Base-by-base conservation (phyloP, 148 eudicot species). In the Rhododendron ferrugineum region DNA sequence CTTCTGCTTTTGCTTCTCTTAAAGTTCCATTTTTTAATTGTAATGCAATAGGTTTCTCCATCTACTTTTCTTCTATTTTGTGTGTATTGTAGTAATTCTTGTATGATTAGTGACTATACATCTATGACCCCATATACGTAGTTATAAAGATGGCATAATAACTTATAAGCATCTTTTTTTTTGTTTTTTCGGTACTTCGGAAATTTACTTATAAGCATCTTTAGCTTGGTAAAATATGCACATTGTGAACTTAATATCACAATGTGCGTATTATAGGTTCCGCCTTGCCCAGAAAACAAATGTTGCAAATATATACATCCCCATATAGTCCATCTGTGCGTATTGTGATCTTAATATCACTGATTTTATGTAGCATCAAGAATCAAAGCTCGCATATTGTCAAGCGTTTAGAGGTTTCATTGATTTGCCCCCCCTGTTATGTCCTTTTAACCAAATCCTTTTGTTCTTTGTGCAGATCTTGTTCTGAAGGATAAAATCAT, bases 401-500 rank as follows among this genome's bases (percentile, higher is more conserved):
- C 30, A 82, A 58, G 52, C 74, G 3, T 58, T 82, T 6, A 37
- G 32, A 26, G 34, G 56, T 70, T 70, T 70, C 40, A 49, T 78
- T 78, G 16, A 5, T 32, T 20, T 32, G 23, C 47, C 22, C 10
- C 10, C 23, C 9, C 6, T 26, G 14, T 56, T 8, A 40, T 32
- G 28, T 6, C 30, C 83, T 32, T 49, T 26, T 82, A n/a, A 79
- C 22, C 30, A 46, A 70, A 11, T 52, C 49, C 50, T 49, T 46
- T 22, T 62, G 58, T 85, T 88, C 37, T 88, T 86, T 20, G 81
- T 83, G 86, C 95, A 94, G 96, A 94, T 88, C 95, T 95, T 76
- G 98, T 95, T 83, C 92, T 95, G 37, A 94, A 95, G 85, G 96
- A 94, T 85, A 95, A 93, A 88, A 93, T 95, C 50, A 87, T 95